Base-by-base conservation (phyloP, 108 stramenopile species). In the Skeletonema costatum region DNA sequence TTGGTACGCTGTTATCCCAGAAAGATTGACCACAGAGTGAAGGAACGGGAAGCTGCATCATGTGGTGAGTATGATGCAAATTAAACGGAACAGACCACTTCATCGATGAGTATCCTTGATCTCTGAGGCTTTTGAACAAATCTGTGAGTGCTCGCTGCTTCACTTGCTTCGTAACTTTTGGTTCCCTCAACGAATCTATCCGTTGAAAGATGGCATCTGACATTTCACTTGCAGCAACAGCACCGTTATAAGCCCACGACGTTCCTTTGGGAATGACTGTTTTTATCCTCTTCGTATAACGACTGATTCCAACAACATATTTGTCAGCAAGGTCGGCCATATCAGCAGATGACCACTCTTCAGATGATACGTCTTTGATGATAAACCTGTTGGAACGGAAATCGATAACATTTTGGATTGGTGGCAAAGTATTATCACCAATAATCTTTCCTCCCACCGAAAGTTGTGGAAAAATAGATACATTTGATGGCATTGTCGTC, bases 61-160 rank as follows among this genome's bases (percentile, higher is more conserved):
- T 66, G 16, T 86, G 74, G 41, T 81, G 86, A 33, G 91, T 76
- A 16, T 88, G 71, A 39, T 87, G 71, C 19, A 93, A 46, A 68
- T 93, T 76, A 14, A 64, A 69, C 16, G 95, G 93, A 30, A 86
- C 84, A 16, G 83, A 73, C 93, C 91, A 96, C 73, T 91, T 92
- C 70, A 88, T 86, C 16, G 73, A 83, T 46, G 83, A 73, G 56
- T 82, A 93, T 14, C 92, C 95, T 58, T 92, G 80, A 30, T 73
- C 67, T 77, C 88, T 93, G 68, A 99, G 83, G 32, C 80, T 91
- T 25, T 91, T 93, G 36, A 98, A 88, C 29, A 98, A 80, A 64
- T 98, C 98, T 0, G 91, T 75, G 2, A 99, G 78, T 31, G 97
- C 99, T 32, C 96, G 75, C 65, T 97, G 92, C 78, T 99, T 99